A percentile compares a stretch with the other conserved stretches of the same genome.
phyloP scores from a whole-genome alignment of 2,329 filamentous ascomycete genomes.

The Amylocarpus encephaloides region DNA sequence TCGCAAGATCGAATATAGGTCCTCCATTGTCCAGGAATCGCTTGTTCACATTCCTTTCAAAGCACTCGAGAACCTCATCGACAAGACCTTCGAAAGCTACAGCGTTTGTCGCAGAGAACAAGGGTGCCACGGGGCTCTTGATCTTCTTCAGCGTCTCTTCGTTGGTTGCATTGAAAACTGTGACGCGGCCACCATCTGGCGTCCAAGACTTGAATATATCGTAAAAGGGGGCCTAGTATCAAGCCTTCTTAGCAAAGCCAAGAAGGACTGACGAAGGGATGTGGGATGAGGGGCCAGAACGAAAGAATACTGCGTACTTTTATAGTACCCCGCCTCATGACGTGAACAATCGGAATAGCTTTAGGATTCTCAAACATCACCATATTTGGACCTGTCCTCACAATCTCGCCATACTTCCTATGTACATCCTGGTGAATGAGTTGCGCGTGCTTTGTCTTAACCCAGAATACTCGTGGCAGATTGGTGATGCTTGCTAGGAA shows the following conservation, averaged over 20 bases:
- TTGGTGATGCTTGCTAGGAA: conserved; percentile 18
- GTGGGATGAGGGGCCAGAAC: too few relatives aligned
- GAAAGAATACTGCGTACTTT: conserved; percentile 4
- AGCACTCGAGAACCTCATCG: conserved; percentile 38
- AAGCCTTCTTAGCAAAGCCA: too few relatives aligned
- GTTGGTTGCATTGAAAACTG: conserved; percentile 30
- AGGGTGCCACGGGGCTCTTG: conserved; percentile 35
- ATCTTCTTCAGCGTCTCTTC: conserved; percentile 33
- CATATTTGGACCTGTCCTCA: conserved; percentile 21
- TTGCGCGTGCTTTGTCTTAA: conserved; percentile 10
- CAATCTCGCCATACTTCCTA: conserved; percentile 15
- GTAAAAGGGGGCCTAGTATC: conserved; percentile 11
- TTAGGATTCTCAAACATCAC: conserved; percentile 15
- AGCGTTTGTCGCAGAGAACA: conserved; percentile 42
- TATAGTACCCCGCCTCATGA: background rate
- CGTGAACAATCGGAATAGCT: conserved; percentile 7
- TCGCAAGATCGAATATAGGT: conserved; percentile 26
- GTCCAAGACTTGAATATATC: conserved; percentile 24
- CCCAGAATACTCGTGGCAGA: conserved; percentile 13
- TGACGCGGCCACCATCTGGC: conserved; percentile 1
- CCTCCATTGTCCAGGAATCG: background rate
- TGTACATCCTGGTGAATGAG: conserved; percentile 12
- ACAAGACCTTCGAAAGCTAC: conserved; percentile 42
- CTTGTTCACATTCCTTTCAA: conserved; percentile 31
- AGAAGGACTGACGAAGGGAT: too few relatives aligned